These are phyloP conservation scores for Chalciporus sphaerocephalus DNA, from an alignment of 768 basidiomycete genomes.

Conservation along the genomic window DNA sequence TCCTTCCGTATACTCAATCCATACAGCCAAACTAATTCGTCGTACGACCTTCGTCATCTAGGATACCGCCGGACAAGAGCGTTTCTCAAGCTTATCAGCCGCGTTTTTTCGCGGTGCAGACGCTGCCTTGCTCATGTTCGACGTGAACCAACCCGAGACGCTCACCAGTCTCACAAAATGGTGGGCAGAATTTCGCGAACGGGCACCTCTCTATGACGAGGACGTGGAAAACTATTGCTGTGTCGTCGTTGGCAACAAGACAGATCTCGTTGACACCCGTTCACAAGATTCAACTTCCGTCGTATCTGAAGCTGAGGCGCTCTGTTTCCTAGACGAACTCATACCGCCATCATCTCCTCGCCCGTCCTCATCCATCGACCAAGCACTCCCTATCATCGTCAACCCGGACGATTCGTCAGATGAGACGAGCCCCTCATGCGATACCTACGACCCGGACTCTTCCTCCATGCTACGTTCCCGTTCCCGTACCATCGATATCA, in stretches of 20 bases:
- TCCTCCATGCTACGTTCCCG: constrained; percentile 20
- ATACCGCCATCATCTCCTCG: constrained; percentile 37
- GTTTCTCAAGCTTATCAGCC: constrained; percentile 75
- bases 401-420: constrained; percentile 10
- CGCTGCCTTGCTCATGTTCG: constrained; percentile 77
- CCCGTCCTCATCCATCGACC: constrained; percentile 9
- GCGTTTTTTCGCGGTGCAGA: constrained; percentile 87
- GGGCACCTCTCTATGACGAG: constrained; percentile 63
- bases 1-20: background rate
- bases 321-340: constrained; percentile 52
- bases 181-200: constrained; percentile 73
- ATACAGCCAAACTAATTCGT: constrained; percentile 5
- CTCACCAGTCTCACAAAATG: constrained; percentile 59
- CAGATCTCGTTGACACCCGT: constrained; percentile 43
- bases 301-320: constrained; percentile 43
- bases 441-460: constrained; percentile 12
- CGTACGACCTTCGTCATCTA: constrained; percentile 24
- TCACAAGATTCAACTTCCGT: constrained; percentile 15
- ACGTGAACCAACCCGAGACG: constrained; percentile 64
- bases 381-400: constrained; percentile 9
- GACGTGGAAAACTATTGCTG: constrained; percentile 63
- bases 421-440: constrained; percentile 7
- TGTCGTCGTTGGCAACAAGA: constrained; percentile 75
- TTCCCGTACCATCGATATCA: constrained; percentile 27
- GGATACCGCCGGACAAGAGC: constrained; percentile 87